These are phyloP conservation scores for Colletotrichum tofieldiae DNA, from an alignment of 2,329 filamentous ascomycete genomes.

Conservation along the genomic window DNA sequence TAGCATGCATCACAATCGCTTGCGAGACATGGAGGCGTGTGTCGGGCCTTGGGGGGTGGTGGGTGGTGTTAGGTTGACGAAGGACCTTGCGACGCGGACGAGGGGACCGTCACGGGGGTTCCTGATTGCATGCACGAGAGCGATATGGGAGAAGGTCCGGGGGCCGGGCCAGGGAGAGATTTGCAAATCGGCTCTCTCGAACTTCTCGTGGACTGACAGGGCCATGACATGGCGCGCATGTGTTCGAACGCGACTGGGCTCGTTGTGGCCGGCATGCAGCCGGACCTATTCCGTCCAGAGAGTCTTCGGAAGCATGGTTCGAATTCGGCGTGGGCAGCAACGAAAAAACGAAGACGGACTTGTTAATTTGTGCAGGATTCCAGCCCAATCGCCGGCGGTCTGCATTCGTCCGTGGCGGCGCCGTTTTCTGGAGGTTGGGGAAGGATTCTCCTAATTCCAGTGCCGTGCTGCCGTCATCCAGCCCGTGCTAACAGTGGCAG, in stretches of 20 bases:
- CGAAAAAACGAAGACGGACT: slow-evolving; percentile 37
- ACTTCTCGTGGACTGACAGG: slow-evolving; percentile 18
- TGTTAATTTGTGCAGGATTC: slow-evolving; percentile 28
- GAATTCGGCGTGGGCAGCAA: slow-evolving; percentile 25
- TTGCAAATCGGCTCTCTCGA: slow-evolving; percentile 23
- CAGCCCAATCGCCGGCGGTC: slow-evolving; percentile 36
- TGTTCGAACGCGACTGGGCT: slow-evolving; percentile 44
- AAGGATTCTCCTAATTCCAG: neutral
- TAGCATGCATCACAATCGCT: slow-evolving; percentile 47
- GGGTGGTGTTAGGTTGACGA: slow-evolving; percentile 6
- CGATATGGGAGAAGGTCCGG: neutral
- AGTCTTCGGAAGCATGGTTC: slow-evolving; percentile 12
- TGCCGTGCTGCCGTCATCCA: slow-evolving; percentile 10
- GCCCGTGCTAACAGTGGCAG: neutral
- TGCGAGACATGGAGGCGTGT: slow-evolving; percentile 36
- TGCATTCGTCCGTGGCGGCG: slow-evolving; percentile 21
- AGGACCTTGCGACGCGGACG: slow-evolving; percentile 22
- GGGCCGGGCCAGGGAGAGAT: neutral
- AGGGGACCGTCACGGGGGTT: slow-evolving; percentile 1
- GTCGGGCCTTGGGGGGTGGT: slow-evolving; percentile 15
- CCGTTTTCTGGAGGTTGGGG: neutral
- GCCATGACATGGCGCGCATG: slow-evolving; percentile 38
- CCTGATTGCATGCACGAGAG: slow-evolving; percentile 19
- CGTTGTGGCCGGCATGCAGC: slow-evolving; percentile 44
- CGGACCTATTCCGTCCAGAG: slow-evolving; percentile 28